Evolutionary conservation across 1,284 basidiomycete genomes (phyloP), one percentile per base, ranked within the genome.

Genomic region (Chiua sp.): DNA sequence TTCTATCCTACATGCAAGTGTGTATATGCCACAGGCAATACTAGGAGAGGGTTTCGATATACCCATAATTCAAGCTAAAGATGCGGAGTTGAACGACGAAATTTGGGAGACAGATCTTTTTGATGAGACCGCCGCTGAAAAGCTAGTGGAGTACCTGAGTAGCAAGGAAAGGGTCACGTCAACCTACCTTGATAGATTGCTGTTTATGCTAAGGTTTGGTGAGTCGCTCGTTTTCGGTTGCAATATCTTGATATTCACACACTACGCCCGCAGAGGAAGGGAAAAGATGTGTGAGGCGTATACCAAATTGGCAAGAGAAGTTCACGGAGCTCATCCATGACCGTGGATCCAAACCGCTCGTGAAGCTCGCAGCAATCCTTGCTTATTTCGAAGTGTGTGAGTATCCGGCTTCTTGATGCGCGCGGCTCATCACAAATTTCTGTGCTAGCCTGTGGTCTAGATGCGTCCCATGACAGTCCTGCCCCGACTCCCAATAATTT

Each of bases 21-120:
- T 56, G 4, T 72, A 72, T 48, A 57, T 55, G 20, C 71, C 72
- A 16, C 55, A 11, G 4, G 74, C 71, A 12, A 64, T 62, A 2
- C 50, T 73, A 1, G 72, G 71, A 50, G 63, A 69, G 7, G 73
- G 70, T 13, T 74, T 71, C 32, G 67, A 69, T 4, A 62, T 73
- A 50, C 63, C 70, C 4, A 51, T 63, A 22, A 20, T 57, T 13
- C 67, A 60, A 11, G 12, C 42, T 12, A 53, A 52, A 47, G 56
- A 58, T 51, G 7, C n/a, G 0, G 47, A 61, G 12, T 37, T 68
- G 1, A 57, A 61, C 30, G 7, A n/a, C 11, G 11, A 35, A 8
- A 13, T 67, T 23, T 75, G 72, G 71, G 72, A 72, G 42, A 64
- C 56, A 0, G 62, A 56, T n/a, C 37, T 73, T 10, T 73, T 72